Evolutionary conservation across 805 yeast species (phyloP).

Genomic region (Saturnispora quitensis): DNA sequence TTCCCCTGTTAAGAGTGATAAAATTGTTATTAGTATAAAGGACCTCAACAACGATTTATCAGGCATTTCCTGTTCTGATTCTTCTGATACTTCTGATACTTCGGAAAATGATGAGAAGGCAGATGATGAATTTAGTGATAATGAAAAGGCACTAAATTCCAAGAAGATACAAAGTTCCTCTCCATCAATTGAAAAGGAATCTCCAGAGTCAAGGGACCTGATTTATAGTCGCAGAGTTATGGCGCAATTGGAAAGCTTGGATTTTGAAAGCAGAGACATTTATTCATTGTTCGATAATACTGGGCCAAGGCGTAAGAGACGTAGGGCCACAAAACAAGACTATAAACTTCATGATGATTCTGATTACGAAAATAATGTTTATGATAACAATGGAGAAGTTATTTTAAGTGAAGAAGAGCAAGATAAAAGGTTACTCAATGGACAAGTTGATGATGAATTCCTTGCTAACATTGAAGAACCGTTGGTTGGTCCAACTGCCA

Average conservation of each 20-base stretch:
- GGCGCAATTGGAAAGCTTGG: conserved; percentile 10
- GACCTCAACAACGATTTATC: background rate
- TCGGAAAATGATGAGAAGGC: background rate
- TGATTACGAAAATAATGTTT: conserved; percentile 36
- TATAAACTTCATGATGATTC: conserved; percentile 60
- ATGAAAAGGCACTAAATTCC: background rate
- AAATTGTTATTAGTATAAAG: too few species aligned
- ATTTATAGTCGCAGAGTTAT: conserved; percentile 3
- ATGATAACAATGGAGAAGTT: conserved; percentile 13
- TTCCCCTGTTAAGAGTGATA: background rate
- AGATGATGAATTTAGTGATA: background rate
- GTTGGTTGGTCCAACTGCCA: conserved; percentile 1
- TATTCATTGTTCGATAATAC: conserved; percentile 1
- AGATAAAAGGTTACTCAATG: conserved; percentile 11
- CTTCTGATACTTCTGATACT: background rate
- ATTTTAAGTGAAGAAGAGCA: conserved; percentile 17
- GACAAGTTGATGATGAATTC: conserved; percentile 9
- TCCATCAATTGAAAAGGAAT: background rate
- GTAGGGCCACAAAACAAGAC: conserved; percentile 42
- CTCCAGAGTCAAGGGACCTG: background rate
- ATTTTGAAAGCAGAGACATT: conserved; percentile 14
- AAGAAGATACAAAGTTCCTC: background rate
- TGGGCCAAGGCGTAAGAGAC: conserved; percentile 4
- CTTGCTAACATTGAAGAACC: background rate
- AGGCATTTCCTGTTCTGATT: background rate